Conservation (phyloP, 768 basidiomycete genomes). For the Clitopilus hobsonii region DNA sequence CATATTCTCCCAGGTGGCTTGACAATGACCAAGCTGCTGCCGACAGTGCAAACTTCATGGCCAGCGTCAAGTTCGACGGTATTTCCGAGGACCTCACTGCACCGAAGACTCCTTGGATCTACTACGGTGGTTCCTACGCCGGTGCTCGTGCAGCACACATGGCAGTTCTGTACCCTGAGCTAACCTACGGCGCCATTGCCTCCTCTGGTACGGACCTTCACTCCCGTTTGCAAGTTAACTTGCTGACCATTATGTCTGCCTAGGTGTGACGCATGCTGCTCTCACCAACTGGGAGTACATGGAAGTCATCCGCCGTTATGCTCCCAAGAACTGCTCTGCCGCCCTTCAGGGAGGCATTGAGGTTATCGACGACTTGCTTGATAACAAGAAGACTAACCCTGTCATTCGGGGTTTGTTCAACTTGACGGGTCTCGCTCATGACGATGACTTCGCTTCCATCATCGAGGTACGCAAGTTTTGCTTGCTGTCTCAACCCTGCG, state of each 20-base stretch:
- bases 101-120: constrained; percentile 79
- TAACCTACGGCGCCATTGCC: constrained; percentile 88
- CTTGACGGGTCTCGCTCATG: constrained; percentile 57
- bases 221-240: constrained; percentile 2
- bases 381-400: constrained; percentile 36
- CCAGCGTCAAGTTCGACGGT: constrained; percentile 67
- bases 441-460: constrained; percentile 74
- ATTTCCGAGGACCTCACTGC: constrained; percentile 70
- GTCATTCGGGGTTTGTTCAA: constrained; percentile 77
- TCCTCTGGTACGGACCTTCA: constrained; percentile 57
- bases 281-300: constrained; percentile 85
- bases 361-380: constrained; percentile 60
- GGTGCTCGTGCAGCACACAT: constrained; percentile 93
- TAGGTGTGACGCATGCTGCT: constrained; percentile 83
- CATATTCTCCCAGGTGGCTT: constrained; percentile 59
- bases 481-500: neutral
- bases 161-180: constrained; percentile 78
- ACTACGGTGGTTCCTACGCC: constrained; percentile 92
- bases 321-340: constrained; percentile 56
- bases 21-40: constrained; percentile 86
- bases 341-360: constrained; percentile 54
- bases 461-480: constrained; percentile 41
- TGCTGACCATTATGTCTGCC: neutral
- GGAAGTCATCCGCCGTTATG: constrained; percentile 71
- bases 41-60: constrained; percentile 92